Base-by-base conservation (phyloP, 768 basidiomycete genomes). In the Hygrophoropsis aurantiaca region DNA sequence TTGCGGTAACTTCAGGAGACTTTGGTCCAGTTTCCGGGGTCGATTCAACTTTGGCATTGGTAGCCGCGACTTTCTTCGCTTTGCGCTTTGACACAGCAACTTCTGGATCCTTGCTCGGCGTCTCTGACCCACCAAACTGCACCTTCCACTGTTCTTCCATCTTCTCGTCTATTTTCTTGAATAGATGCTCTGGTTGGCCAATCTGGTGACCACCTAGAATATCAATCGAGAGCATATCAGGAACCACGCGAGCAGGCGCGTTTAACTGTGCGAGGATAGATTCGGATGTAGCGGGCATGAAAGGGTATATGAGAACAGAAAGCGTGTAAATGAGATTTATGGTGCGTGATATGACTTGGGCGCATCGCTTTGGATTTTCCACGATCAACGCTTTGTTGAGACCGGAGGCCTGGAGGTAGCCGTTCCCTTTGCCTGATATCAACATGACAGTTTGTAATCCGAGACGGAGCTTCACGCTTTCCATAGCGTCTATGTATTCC, bases 241-340 rank as follows among this genome's bases (percentile, higher is more conserved):
- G 90, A 3, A 95, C 84, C 8, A 78, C 73, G 25, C 95, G 84
- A 4, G 87, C 78, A 1, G 93, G 93, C 0, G 93, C 94, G 60
- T 97, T 91, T 53, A 98, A 79, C 60, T 99, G 97, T 16, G 65
- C 59, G 44, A 95, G 75, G 54, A 99, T 94, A 3, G 83, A 74
- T 20, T 80, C 81, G 27, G 87, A 84, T 0, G 90, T 95, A 11
- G 84, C 77, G 33, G 97, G 97, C 94, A 99, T 97, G 83, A 92
- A 99, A 0, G 97, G 95, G 62, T 94, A 87, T 54, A 92, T 68
- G 56, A 97, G 74, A 23, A 83, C 85, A 11, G 91, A 87, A 47
- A 99, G 76, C 30, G 85, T 70, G 64, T 97, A 98, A 64, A 98
- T 95, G 55, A 99, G 73, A 71, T 97, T 97, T 66, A 93, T 68